Evolutionary conservation across 768 basidiomycete genomes (phyloP).

Genomic region (Pluteus cervinus): DNA sequence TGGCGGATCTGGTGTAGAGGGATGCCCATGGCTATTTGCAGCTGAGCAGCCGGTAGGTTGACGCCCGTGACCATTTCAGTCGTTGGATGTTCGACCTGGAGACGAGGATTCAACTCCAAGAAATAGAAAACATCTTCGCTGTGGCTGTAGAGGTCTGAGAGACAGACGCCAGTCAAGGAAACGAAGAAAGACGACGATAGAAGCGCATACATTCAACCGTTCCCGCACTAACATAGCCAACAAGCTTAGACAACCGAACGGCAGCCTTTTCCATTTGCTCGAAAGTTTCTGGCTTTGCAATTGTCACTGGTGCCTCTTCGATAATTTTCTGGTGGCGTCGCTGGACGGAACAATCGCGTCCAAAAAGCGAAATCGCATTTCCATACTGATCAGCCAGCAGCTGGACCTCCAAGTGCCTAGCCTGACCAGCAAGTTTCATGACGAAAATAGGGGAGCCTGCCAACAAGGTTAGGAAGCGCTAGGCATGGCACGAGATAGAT

Average conservation of each 20-base stretch:
- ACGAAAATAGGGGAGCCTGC: slow-evolving; percentile 96
- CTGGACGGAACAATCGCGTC: slow-evolving; percentile 98
- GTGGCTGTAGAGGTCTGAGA: slow-evolving; percentile 86
- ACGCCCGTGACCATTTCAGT: slow-evolving; percentile 99
- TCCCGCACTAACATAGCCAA: slow-evolving; percentile 98
- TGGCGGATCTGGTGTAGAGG: slow-evolving; percentile 93
- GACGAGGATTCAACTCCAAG: slow-evolving; percentile 97
- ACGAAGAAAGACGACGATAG: slow-evolving; percentile 8
- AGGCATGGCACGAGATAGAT: slow-evolving; percentile 7
- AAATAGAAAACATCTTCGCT: slow-evolving; percentile 94
- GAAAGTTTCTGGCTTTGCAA: slow-evolving; percentile 86
- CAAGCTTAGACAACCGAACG: slow-evolving; percentile 97
- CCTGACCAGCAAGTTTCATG: slow-evolving; percentile 98
- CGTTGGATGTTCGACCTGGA: slow-evolving; percentile 99
- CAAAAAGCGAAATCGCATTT: slow-evolving; percentile 97
- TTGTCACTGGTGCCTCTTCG: slow-evolving; percentile 98
- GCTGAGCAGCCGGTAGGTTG: slow-evolving; percentile 94
- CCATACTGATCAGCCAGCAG: slow-evolving; percentile 99
- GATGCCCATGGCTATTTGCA: slow-evolving; percentile 97
- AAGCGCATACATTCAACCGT: slow-evolving; percentile 84
- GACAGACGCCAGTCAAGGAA: slow-evolving; percentile 6
- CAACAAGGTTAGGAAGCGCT: slow-evolving; percentile 8
- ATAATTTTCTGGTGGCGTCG: slow-evolving; percentile 99
- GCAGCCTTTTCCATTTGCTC: slow-evolving; percentile 99
- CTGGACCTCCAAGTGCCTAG: slow-evolving; percentile 97